Percentiles rank a stretch among this genome's conserved stretches.
phyloP scores from a whole-genome alignment of 2,329 filamentous ascomycete species.

The Phyllosticta citrichinensis region DNA sequence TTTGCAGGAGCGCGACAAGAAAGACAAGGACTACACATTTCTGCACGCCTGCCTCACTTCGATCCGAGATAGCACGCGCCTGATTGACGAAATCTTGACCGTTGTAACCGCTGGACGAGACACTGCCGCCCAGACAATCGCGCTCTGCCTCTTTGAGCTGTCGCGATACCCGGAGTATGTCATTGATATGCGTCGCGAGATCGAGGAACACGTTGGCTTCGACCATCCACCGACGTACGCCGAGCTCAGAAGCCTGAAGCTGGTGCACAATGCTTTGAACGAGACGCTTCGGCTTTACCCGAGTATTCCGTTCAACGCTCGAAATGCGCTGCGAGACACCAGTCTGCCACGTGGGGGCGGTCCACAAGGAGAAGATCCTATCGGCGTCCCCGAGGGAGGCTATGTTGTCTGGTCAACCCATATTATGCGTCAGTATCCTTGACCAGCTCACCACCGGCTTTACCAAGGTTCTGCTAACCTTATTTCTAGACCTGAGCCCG shows the following conservation, averaged over 20 bases:
- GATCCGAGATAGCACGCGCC: constrained; percentile 32
- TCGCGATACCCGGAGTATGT: constrained; percentile 29
- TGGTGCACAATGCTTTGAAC: constrained; percentile 47
- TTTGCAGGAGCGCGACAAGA: constrained; percentile 5
- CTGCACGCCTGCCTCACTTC: constrained; percentile 36
- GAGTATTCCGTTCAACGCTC: constrained; percentile 44
- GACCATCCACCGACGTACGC: constrained; percentile 19
- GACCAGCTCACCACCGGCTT: constrained; percentile 12
- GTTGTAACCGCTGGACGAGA: constrained; percentile 32
- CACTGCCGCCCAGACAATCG: constrained; percentile 29
- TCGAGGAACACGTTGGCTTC: constrained; percentile 9
- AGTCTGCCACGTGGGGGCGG: constrained; percentile 42
- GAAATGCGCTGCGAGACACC: constrained; percentile 40
- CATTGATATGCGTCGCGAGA: constrained; percentile 24
- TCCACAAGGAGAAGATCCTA: constrained; percentile 37
- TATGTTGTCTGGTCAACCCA: constrained; percentile 35
- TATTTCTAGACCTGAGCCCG: neutral
- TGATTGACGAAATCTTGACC: constrained; percentile 38
- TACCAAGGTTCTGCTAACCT: neutral
- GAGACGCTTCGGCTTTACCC: constrained; percentile 48
- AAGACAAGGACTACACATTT: constrained; percentile 30
- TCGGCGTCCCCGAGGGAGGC: constrained; percentile 42
- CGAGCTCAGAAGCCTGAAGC: neutral
- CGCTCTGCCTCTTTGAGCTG: constrained; percentile 30
- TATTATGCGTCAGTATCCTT: constrained; percentile 29